Evolutionary conservation across 2,329 filamentous ascomycete species (phyloP).

Genomic region (Bipolaris gigantea): DNA sequence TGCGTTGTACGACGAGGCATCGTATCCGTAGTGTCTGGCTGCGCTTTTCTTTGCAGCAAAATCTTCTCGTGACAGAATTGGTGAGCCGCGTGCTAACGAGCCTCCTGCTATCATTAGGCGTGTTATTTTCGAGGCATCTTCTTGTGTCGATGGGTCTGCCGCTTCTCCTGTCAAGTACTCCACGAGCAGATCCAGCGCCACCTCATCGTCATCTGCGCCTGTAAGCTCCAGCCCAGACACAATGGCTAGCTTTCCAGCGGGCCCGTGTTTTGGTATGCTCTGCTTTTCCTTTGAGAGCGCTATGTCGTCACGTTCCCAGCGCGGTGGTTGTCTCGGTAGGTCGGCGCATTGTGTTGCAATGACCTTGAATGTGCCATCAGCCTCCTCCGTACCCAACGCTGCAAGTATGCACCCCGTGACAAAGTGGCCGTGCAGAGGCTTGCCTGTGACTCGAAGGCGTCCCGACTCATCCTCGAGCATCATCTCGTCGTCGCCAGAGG

Average conservation of each 20-base stretch:
- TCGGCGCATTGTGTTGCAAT: slow-evolving; percentile 89
- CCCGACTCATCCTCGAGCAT: slow-evolving; percentile 97
- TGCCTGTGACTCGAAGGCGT: slow-evolving; percentile 76
- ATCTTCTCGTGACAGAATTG: slow-evolving; percentile 52
- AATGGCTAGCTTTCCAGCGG: slow-evolving; percentile 75
- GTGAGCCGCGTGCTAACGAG: slow-evolving; percentile 64
- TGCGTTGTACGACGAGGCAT: slow-evolving; percentile 84
- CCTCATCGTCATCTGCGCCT: slow-evolving; percentile 70
- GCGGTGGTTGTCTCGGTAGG: slow-evolving; percentile 75
- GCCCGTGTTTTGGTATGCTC: slow-evolving; percentile 45
- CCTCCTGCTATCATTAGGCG: slow-evolving; percentile 91
- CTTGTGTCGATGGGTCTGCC: slow-evolving; percentile 62
- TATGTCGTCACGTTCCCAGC: slow-evolving; percentile 71
- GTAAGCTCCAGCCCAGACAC: slow-evolving; percentile 87
- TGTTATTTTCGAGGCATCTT: slow-evolving; percentile 68
- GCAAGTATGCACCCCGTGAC: slow-evolving; percentile 93
- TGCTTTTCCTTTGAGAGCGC: slow-evolving; percentile 43
- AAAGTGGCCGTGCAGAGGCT: slow-evolving; percentile 67
- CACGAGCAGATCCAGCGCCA: slow-evolving; percentile 75
- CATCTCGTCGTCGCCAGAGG: slow-evolving; percentile 65
- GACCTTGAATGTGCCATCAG: slow-evolving; percentile 88
- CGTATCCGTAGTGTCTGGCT: slow-evolving; percentile 93
- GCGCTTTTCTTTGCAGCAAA: slow-evolving; percentile 48
- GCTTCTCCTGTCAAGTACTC: slow-evolving; percentile 89
- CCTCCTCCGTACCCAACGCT: slow-evolving; percentile 92